Evolutionary conservation across 2,329 filamentous ascomycete species (phyloP), one percentile per base, ranked within the genome.

Genomic region (Fusarium foetens): DNA sequence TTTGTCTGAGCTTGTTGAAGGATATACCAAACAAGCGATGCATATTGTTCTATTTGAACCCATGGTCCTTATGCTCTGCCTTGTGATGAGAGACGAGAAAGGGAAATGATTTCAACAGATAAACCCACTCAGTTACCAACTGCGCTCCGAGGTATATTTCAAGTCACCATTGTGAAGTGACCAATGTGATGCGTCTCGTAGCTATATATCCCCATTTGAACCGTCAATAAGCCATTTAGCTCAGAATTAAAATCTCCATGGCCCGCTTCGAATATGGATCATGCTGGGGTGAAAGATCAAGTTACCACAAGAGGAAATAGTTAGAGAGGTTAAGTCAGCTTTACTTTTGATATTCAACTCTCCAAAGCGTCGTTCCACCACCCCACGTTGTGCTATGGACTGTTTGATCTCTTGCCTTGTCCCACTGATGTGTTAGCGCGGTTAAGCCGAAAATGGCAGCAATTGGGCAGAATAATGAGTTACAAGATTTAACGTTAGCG

Each of bases 241-340:
- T 35, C 29, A 21, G 31, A 49, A 23, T 27, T 45, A 13, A 11
- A 36, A 36, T 19, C 19, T 7, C n/a, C 38, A 25, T 19, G 35
- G 23, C 42, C 58, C 51, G 21, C 42, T 68, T 42, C 21, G 21
- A 21, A 69, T 29, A n/a, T 14, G 23, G n/a, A 38, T 23, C 21
- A 53, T 58, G 27, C 54, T 31, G 43, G 60, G 39, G 55, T 25
- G 8, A n/a, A 39, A 39, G n/a, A 21, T 52, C 33, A 31, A 21
- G 16, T 51, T 72, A 66, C 70, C 63, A 21, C 19, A 71, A 64
- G 27, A 68, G 66, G 70, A 73, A 72, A 72, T 63, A 73, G 68
- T 38, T 54, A 19, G 70, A 72, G 70, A 73, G 58, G 43, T 21
- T 23, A 27, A 54, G 63, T 25, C 58, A 65, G 58, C 66, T 59